Percentiles rank a stretch among this genome's conserved stretches.
Evolutionary conservation across 768 basidiomycete species (phyloP).

Genomic region (Brasilioporus rufonigricans): DNA sequence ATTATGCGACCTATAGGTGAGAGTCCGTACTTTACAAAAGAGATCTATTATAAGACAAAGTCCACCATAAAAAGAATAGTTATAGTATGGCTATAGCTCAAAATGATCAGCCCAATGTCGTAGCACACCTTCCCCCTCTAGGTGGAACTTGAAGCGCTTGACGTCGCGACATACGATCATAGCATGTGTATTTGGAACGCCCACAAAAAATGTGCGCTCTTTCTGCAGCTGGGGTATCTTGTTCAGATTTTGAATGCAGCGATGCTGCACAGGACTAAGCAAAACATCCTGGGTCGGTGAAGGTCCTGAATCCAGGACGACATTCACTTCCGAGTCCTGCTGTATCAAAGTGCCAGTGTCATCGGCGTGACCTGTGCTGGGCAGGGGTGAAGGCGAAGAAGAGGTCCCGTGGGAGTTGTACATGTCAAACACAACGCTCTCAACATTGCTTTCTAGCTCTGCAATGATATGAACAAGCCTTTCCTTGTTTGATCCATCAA

Average conservation of each 20-base stretch:
- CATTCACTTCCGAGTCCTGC: background rate
- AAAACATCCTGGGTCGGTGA: constrained; percentile 42
- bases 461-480: constrained; percentile 57
- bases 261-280: constrained; percentile 55
- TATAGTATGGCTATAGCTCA: constrained; percentile 32
- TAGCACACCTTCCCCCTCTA: constrained; percentile 61
- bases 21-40: too few species aligned
- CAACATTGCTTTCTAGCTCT: constrained; percentile 58
- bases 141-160: constrained; percentile 55
- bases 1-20: too few species aligned
- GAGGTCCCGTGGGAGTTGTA: constrained; percentile 37
- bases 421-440: constrained; percentile 58
- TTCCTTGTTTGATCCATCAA: constrained; percentile 44
- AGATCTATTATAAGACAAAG: too few species aligned
- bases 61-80: too few species aligned
- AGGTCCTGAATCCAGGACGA: constrained; percentile 2
- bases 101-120: constrained; percentile 72
- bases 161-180: constrained; percentile 69
- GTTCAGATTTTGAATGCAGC: constrained; percentile 61
- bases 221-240: constrained; percentile 67
- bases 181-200: constrained; percentile 64
- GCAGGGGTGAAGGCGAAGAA: constrained; percentile 9
- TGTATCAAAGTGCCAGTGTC: background rate
- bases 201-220: constrained; percentile 61
- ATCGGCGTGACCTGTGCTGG: background rate